Evolutionary conservation across 2,329 filamentous ascomycete species (phyloP).

Genomic region (Coniella lustricola): DNA sequence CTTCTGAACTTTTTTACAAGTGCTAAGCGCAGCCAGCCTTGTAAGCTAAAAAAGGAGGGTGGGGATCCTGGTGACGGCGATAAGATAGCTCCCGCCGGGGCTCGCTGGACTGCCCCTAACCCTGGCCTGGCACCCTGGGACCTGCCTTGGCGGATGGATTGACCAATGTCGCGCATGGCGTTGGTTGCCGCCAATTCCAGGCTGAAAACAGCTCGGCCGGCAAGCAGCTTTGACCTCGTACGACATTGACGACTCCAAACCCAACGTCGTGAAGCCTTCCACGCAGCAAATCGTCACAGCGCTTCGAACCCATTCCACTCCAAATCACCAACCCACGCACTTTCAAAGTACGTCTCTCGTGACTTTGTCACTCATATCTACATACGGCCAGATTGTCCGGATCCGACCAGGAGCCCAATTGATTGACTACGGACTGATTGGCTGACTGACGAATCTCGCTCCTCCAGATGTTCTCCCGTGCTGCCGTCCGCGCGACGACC

Average conservation of each 20-base stretch:
- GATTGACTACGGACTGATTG: constrained; percentile 31
- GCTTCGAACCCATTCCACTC: background rate
- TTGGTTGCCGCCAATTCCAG: constrained; percentile 1
- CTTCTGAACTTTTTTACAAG: background rate
- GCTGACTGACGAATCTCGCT: background rate
- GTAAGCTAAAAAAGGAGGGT: background rate
- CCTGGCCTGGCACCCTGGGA: too few species aligned
- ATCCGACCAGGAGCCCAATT: constrained; percentile 1
- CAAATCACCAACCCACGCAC: background rate
- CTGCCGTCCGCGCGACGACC: constrained; percentile 56
- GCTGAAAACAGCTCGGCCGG: constrained; percentile 1
- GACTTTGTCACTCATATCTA: too few species aligned
- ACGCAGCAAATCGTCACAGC: constrained; percentile 15
- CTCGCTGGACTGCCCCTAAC: too few species aligned
- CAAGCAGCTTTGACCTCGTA: constrained; percentile 6
- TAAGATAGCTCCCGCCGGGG: too few species aligned
- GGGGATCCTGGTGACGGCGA: background rate
- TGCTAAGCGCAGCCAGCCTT: too few species aligned
- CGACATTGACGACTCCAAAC: background rate
- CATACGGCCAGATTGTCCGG: background rate
- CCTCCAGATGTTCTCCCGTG: constrained; percentile 74
- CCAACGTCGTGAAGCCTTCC: background rate
- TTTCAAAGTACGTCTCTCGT: constrained; percentile 6
- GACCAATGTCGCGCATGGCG: too few species aligned
- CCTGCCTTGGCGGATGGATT: too few species aligned